Conservation (phyloP, 169 alveolate genomes). For the Eimeria acervulina region DNA sequence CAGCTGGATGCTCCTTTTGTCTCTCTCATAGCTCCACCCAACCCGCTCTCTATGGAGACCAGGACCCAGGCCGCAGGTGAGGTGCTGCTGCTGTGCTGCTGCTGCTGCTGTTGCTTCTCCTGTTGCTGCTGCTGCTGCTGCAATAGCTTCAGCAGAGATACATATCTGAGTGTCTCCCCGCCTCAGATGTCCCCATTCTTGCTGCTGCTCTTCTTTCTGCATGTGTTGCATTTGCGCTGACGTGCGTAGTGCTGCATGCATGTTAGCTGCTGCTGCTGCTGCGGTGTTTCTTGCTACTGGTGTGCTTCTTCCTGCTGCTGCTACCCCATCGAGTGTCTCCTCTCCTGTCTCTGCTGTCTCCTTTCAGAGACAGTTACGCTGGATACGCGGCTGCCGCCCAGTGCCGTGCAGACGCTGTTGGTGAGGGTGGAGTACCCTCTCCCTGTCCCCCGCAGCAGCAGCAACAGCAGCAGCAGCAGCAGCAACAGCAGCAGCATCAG, state of each 20-base stretch:
- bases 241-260: background rate
- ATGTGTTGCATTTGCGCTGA: background rate
- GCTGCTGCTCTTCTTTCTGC: background rate
- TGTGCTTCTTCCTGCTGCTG: background rate
- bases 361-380: slow-evolving; percentile 1
- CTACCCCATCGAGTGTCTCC: background rate
- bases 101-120: background rate
- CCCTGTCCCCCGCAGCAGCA: background rate
- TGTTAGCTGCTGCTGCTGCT: background rate
- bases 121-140: slow-evolving; percentile 23
- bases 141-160: background rate
- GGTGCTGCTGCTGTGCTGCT: background rate
- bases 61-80: background rate
- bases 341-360: background rate
- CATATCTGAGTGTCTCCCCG: background rate
- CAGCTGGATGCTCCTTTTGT: background rate
- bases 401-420: slow-evolving; percentile 20
- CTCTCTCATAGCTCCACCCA: slow-evolving; percentile 27
- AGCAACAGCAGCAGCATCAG: slow-evolving; percentile 3
- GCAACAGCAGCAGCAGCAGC: slow-evolving; percentile 27
- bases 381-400: background rate
- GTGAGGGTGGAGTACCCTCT: slow-evolving; percentile 7
- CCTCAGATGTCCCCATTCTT: background rate
- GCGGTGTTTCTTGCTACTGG: background rate
- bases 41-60: background rate